phyloP scores from a whole-genome alignment of 441 rosid genomes.

The Flueggea neowawraea region DNA sequence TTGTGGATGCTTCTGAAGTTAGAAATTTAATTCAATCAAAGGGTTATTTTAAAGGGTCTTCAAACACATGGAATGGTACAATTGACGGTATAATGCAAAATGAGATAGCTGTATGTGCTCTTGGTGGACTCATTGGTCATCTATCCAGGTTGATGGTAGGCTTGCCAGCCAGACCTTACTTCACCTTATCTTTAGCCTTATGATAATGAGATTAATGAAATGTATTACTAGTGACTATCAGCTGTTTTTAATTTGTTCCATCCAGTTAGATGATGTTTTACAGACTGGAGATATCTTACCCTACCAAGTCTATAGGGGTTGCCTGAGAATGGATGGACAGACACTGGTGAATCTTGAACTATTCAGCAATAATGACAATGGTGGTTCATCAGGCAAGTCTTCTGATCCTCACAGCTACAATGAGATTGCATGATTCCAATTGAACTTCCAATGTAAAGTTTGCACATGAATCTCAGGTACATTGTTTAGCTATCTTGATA shows the following conservation, averaged over 20 bases:
- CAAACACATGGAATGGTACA: constrained; percentile 46
- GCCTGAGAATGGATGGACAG: constrained; percentile 96
- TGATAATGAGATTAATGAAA: neutral
- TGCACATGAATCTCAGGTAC: constrained; percentile 58
- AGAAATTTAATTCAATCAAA: constrained; percentile 59
- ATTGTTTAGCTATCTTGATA: constrained; percentile 80
- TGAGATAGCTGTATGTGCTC: constrained; percentile 61
- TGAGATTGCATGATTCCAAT: neutral
- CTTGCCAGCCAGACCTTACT: constrained; percentile 10
- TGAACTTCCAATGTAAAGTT: neutral
- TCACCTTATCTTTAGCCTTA: neutral
- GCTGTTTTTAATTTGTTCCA: constrained; percentile 10
- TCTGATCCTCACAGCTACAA: constrained; percentile 10
- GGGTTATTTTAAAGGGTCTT: constrained; percentile 66
- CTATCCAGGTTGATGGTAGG: constrained; percentile 90
- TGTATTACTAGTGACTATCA: neutral
- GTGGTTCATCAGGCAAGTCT: constrained; percentile 75
- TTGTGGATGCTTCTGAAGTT: constrained; percentile 66
- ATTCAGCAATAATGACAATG: constrained; percentile 74
- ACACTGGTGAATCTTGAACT: constrained; percentile 93
- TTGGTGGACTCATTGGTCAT: constrained; percentile 81
- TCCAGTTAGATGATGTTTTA: constrained; percentile 81
- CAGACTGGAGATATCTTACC: constrained; percentile 72
- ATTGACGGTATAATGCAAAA: constrained; percentile 46
- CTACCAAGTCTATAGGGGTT: constrained; percentile 77